A percentile compares a stretch with the other conserved stretches of the same genome.
Conservation (phyloP, 164 flowering plant genomes). For the Saururus chinensis region DNA sequence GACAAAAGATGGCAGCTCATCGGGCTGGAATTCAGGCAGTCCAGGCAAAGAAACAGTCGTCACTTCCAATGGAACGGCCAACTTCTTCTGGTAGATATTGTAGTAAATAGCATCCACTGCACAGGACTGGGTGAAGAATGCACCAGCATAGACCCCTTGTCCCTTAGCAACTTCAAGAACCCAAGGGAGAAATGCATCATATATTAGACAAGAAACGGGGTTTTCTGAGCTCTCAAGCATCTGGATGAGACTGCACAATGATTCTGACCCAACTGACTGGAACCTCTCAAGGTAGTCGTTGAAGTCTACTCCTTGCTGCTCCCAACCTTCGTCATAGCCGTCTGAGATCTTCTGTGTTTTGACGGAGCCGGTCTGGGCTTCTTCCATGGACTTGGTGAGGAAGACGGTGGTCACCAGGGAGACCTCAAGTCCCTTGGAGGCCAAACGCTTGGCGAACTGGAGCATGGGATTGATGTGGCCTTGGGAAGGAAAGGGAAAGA, state of each 20-base stretch:
- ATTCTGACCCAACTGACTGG: slow-evolving; percentile 2
- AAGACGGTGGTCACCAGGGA: slow-evolving; percentile 11
- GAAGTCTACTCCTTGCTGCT: not conserved
- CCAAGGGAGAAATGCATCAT: slow-evolving; percentile 42
- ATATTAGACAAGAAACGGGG: slow-evolving; percentile 22
- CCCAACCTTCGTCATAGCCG: slow-evolving; percentile 8
- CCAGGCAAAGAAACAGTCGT: slow-evolving; percentile 8
- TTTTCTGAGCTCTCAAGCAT: not conserved
- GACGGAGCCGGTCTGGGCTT: not conserved
- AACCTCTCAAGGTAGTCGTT: slow-evolving; percentile 8
- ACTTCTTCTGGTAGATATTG: slow-evolving; percentile 7
- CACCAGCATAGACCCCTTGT: slow-evolving; percentile 21
- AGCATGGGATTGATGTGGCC: slow-evolving; percentile 6
- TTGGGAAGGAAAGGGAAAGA: not conserved
- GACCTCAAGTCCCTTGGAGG: slow-evolving; percentile 17
- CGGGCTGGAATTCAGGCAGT: slow-evolving; percentile 13
- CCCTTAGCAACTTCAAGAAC: slow-evolving; percentile 22
- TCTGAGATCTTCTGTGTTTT: slow-evolving; percentile 12
- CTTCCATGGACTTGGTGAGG: slow-evolving; percentile 2
- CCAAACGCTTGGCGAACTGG: slow-evolving; percentile 18
- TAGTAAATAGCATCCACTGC: slow-evolving; percentile 22
- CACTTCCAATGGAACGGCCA: slow-evolving; percentile 9
- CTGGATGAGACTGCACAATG: slow-evolving; percentile 18
- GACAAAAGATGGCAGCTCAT: slow-evolving; percentile 33
- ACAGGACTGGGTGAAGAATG: slow-evolving; percentile 44